phyloP scores from a whole-genome alignment of 2,329 filamentous ascomycete species.

The Epichloe glyceriae region DNA sequence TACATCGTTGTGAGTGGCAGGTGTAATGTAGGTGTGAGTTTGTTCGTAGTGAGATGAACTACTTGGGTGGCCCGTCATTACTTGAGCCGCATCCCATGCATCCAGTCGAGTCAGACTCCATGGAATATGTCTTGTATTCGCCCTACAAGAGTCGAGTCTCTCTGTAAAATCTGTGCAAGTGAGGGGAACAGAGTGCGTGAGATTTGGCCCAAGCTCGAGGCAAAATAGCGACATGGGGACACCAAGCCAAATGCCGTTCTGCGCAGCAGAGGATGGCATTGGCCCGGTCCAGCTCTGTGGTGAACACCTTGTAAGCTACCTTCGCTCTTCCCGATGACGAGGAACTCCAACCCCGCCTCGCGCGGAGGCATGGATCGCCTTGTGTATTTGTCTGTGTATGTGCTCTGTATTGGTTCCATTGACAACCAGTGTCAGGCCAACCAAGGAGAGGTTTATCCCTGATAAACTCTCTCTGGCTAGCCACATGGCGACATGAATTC shows the following conservation, averaged over 20 bases:
- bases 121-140: neutral
- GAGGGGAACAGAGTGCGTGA: neutral
- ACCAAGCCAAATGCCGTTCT: conserved; percentile 7
- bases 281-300: conserved; percentile 17
- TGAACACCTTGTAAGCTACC: conserved; percentile 14
- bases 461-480: conserved; percentile 21
- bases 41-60: conserved; percentile 14
- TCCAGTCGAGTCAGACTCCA: neutral
- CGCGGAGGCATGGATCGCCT: conserved; percentile 3
- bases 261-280: conserved; percentile 18
- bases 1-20: neutral
- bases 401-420: conserved; percentile 19
- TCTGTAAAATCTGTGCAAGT: neutral
- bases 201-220: neutral
- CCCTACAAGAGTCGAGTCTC: neutral
- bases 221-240: conserved; percentile 4
- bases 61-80: conserved; percentile 7
- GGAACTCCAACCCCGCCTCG: neutral
- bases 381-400: conserved; percentile 3
- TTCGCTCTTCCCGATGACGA: conserved; percentile 15
- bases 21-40: neutral
- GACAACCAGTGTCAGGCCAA: conserved; percentile 32
- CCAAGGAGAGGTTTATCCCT: conserved; percentile 20
- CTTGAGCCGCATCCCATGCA: neutral
- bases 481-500: conserved; percentile 20